Percentiles rank a stretch among this genome's conserved stretches.
phyloP scores from a whole-genome alignment of 2,329 filamentous ascomycete genomes.

The Colletotrichum kahawae region DNA sequence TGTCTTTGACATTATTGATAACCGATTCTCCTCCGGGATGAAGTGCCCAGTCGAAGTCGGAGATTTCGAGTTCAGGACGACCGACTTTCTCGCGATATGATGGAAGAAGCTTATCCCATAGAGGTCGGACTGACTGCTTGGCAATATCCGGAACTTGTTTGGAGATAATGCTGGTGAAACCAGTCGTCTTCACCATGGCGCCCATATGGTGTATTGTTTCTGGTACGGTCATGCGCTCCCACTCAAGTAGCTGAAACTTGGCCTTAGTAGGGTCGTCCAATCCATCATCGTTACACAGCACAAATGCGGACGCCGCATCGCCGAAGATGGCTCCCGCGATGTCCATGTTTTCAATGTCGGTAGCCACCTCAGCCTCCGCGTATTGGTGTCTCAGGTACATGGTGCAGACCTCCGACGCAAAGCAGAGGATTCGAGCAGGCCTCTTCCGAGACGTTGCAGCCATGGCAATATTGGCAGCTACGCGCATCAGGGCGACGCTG shows the following conservation, averaged over 20 bases:
- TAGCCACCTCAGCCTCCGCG: slow-evolving; percentile 24
- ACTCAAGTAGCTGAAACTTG: neutral
- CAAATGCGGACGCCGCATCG: slow-evolving; percentile 27
- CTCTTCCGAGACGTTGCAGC: slow-evolving; percentile 20
- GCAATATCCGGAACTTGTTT: neutral
- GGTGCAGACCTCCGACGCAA: slow-evolving; percentile 29
- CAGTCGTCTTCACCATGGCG: slow-evolving; percentile 1
- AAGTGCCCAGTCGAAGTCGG: neutral
- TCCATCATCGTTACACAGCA: slow-evolving; percentile 26
- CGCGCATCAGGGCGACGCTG: slow-evolving; percentile 34
- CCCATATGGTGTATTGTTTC: slow-evolving; percentile 4
- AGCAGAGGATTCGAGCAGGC: slow-evolving; percentile 27
- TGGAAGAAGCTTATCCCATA: neutral
- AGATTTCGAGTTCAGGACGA: neutral
- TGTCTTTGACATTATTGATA: slow-evolving; percentile 2
- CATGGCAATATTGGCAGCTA: slow-evolving; percentile 25
- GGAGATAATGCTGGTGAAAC: slow-evolving; percentile 2
- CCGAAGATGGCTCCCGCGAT: slow-evolving; percentile 29
- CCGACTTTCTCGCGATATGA: neutral
- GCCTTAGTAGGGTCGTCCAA: neutral
- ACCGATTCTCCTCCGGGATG: neutral
- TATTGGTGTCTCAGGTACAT: slow-evolving; percentile 21
- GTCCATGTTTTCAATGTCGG: slow-evolving; percentile 21
- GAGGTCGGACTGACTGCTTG: neutral
- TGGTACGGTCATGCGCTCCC: neutral